Percentiles rank a stretch among this genome's conserved stretches.
Evolutionary conservation across 768 basidiomycete species (phyloP).

Genomic region (Phallus indusiatus): DNA sequence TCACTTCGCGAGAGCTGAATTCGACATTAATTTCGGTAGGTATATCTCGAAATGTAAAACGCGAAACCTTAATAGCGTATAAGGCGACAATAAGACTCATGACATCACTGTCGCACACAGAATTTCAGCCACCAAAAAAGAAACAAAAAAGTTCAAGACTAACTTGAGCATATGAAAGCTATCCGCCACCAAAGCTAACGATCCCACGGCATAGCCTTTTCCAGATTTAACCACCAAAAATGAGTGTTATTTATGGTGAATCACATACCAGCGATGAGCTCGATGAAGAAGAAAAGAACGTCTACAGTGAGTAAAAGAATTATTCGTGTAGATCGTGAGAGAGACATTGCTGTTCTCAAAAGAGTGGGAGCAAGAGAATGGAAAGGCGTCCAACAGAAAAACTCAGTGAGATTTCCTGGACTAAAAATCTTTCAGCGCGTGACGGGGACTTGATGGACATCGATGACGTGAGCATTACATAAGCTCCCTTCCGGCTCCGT

Average conservation of each 20-base stretch:
- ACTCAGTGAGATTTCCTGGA: slow-evolving; percentile 3
- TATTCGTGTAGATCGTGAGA: slow-evolving; percentile 67
- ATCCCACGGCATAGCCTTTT: slow-evolving; percentile 89
- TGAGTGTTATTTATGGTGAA: slow-evolving; percentile 13
- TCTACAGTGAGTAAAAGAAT: slow-evolving; percentile 77
- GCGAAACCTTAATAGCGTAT: slow-evolving; percentile 75
- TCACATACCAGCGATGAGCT: slow-evolving; percentile 60
- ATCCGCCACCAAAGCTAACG: slow-evolving; percentile 91
- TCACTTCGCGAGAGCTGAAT: slow-evolving; percentile 54
- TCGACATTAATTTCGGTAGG: slow-evolving; percentile 1
- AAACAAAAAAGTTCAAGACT: slow-evolving; percentile 18
- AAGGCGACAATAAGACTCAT: slow-evolving; percentile 92
- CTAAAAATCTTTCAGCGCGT: too few species aligned
- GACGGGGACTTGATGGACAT: too few species aligned
- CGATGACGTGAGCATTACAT: too few species aligned
- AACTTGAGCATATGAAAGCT: slow-evolving; percentile 99
- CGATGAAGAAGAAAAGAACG: slow-evolving; percentile 76
- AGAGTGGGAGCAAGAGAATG: slow-evolving; percentile 7
- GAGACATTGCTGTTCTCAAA: slow-evolving; percentile 18
- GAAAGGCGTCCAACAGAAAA: slow-evolving; percentile 1
- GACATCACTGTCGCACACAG: slow-evolving; percentile 63
- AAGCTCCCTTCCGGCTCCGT: too few species aligned
- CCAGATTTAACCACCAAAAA: neutral
- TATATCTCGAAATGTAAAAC: slow-evolving; percentile 4
- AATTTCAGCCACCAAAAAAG: slow-evolving; percentile 1